Conservation (phyloP, 1,139 yeast genomes). For the Suhomyces terraborum region DNA sequence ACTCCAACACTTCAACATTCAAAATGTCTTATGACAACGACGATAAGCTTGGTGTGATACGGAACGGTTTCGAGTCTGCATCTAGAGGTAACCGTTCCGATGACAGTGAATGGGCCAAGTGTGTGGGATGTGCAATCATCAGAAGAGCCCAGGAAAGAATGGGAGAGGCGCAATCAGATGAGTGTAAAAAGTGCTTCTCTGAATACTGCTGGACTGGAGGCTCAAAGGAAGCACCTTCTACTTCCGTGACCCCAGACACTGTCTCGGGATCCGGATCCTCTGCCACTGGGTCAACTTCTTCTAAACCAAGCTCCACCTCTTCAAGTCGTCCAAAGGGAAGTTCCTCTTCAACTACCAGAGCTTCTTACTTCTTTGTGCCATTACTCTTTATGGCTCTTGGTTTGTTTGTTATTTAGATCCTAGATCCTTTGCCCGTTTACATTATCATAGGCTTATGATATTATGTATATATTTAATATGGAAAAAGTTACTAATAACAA, state of each 20-base stretch:
- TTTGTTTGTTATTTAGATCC: conserved; percentile 1
- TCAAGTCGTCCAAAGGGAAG: conserved; percentile 12
- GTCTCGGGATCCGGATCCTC: conserved; percentile 5
- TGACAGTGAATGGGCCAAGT: conserved; percentile 42
- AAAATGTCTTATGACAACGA: conserved; percentile 41
- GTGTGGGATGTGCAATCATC: conserved; percentile 51
- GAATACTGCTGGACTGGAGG: conserved; percentile 45
- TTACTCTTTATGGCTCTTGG: conserved; percentile 2
- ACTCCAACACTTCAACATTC: conserved; percentile 42
- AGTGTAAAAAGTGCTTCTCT: conserved; percentile 42
- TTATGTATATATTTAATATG: neutral
- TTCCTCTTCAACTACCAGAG: conserved; percentile 6
- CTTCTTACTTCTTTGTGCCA: conserved; percentile 2
- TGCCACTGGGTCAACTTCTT: conserved; percentile 2
- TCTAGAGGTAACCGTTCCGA: conserved; percentile 38
- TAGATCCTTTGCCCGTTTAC: neutral
- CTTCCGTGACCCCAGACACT: conserved; percentile 10
- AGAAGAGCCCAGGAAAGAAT: conserved; percentile 46
- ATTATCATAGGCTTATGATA: conserved; percentile 1
- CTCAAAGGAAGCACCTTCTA: conserved; percentile 21
- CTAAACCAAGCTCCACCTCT: conserved; percentile 6
- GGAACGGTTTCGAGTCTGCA: conserved; percentile 44
- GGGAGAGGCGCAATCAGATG: conserved; percentile 39
- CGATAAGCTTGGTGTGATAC: conserved; percentile 34
- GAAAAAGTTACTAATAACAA: too few species aligned